A percentile compares a stretch with the other conserved stretches of the same genome.
phyloP scores from a whole-genome alignment of 2,329 filamentous ascomycete genomes.

The Ceratocystis lukuohia region DNA sequence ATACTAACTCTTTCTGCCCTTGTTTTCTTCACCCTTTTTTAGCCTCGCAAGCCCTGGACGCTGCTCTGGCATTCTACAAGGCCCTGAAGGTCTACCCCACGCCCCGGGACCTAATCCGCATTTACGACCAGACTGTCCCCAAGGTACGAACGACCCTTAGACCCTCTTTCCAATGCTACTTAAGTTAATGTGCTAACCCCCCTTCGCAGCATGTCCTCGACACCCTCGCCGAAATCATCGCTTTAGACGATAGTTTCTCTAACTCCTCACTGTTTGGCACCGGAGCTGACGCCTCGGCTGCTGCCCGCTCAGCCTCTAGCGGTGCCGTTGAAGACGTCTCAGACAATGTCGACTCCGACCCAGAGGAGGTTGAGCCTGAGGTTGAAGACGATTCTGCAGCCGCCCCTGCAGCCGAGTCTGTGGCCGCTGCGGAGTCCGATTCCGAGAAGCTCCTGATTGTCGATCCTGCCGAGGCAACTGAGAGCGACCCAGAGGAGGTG shows the following conservation, averaged over 20 bases:
- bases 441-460: not conserved
- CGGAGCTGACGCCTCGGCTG: conserved; percentile 22
- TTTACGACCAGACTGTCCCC: conserved; percentile 97
- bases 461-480: not conserved
- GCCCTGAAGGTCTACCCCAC: conserved; percentile 96
- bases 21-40: conserved; percentile 7
- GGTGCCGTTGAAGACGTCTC: conserved; percentile 41
- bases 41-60: conserved; percentile 62
- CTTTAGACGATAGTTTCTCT: conserved; percentile 64
- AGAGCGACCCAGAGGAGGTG: conserved; percentile 4
- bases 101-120: conserved; percentile 80
- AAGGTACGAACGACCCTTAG: conserved; percentile 48
- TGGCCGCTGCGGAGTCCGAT: not conserved
- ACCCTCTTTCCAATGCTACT: not conserved
- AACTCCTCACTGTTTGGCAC: conserved; percentile 32
- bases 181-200: not conserved
- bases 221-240: conserved; percentile 95
- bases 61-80: conserved; percentile 93
- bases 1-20: not conserved
- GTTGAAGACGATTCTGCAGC: not conserved
- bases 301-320: conserved; percentile 22
- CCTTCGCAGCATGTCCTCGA: conserved; percentile 66
- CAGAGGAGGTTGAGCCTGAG: conserved; percentile 18
- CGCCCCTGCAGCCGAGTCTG: not conserved
- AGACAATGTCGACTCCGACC: conserved; percentile 21